Base-by-base conservation (phyloP, 225 moss, liverwort and hornwort species). In the Marchantia paleacea region DNA sequence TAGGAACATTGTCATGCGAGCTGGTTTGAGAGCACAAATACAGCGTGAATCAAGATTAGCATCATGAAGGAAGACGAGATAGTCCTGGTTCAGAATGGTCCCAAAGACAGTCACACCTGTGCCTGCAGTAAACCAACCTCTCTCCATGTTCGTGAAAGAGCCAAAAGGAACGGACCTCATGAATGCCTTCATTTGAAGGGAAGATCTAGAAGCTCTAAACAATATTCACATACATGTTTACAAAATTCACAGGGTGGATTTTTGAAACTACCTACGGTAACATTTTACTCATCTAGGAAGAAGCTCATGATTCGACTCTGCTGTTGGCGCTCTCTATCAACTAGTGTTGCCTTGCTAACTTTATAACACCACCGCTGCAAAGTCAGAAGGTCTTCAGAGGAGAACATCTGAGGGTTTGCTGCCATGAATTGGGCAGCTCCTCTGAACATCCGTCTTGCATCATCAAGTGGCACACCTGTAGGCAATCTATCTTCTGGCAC, bases 281-380 rank as follows among this genome's bases (percentile, higher is more conserved):
- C 77, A 30, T 61, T 77, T 79, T 76, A 84, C 79, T 84, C 82
- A 29, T 87, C 87, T 81, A 87, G 22, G 55, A 84, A 84, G 73
- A 82, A 87, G 84, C 87, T 84, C 84, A 87, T 87, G 60, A 87
- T 87, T 78, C 87, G 73, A 75, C 80, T 87, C 63, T 87, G 87
- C 60, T 87, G 87, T 78, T 87, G 87, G 52, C 82, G 82, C 63
- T 88, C 88, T 83, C 88, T 83, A 69, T 85, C 85, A 61, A 81
- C 83, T 72, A 88, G 31, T 58, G 85, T 83, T 26, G 85, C 88
- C 71, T 81, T 85, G 78, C 85, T 85, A 0, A 88, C 81, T 82
- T 88, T 88, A 71, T 88, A 85, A 79, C 85, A 88, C 88, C 85
- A 88, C 25, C 88, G 83, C 70, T 88, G 88, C 71, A 85, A 79